These are phyloP conservation scores for Fermentozyma sake DNA, from an alignment of 1,139 yeast species.

Conservation along the genomic window DNA sequence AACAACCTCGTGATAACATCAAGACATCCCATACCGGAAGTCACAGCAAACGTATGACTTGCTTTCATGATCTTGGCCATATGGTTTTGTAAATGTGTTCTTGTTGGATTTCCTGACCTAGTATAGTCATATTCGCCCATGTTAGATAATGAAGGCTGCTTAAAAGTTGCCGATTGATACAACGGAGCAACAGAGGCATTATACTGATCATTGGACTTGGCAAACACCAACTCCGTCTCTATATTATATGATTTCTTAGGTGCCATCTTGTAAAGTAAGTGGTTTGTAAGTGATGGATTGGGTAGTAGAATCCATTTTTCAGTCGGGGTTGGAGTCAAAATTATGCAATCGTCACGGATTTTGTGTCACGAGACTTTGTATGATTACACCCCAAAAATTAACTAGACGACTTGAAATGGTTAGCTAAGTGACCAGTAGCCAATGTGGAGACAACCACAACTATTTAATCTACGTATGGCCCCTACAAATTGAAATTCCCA, in stretches of 20 bases:
- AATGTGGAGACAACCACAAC: no score
- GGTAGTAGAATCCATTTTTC: no score
- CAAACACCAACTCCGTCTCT: constrained; percentile 73
- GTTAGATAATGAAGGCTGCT: constrained; percentile 67
- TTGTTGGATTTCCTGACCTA: constrained; percentile 91
- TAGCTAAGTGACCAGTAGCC: no score
- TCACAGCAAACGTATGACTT: constrained; percentile 69
- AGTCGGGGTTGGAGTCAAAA: no score
- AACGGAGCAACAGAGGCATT: constrained; percentile 84
- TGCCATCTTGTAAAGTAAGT: constrained; percentile 10
- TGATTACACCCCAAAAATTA: no score
- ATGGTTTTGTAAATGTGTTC: constrained; percentile 75
- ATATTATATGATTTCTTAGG: constrained; percentile 41
- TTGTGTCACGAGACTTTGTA: no score
- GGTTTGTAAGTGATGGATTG: no score
- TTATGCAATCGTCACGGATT: no score
- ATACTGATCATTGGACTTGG: constrained; percentile 65
- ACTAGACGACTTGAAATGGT: no score
- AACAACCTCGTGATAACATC: constrained; percentile 76
- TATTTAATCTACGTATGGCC: no score
- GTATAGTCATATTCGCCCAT: constrained; percentile 91
- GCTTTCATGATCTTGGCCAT: constrained; percentile 75
- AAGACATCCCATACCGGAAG: constrained; percentile 89
- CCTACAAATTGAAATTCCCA: no score
- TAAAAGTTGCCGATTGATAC: constrained; percentile 91